phyloP scores from a whole-genome alignment of 306 rosid species.

The Begonia fuchsioides region DNA sequence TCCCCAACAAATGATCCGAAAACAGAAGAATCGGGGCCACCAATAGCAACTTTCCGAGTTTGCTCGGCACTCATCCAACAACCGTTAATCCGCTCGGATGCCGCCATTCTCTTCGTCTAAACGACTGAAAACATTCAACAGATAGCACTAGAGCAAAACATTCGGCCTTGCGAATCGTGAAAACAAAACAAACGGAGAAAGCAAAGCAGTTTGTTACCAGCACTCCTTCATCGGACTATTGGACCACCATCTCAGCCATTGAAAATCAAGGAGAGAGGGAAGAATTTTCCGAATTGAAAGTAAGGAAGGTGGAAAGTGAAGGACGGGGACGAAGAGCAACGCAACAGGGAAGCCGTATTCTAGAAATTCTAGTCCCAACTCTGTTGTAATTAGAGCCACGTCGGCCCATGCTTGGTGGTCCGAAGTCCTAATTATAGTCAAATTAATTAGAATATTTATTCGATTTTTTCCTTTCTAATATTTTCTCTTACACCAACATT shows the following conservation, averaged over 20 bases:
- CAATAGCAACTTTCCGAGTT: conserved; percentile 6
- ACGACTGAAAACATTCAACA: too few species aligned
- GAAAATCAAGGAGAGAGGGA: neutral
- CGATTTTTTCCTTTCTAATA: too few species aligned
- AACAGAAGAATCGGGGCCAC: conserved; percentile 18
- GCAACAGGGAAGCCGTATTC: conserved; percentile 4
- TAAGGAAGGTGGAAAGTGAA: neutral
- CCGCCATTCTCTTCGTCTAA: conserved; percentile 23
- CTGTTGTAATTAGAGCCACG: conserved; percentile 13
- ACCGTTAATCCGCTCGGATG: conserved; percentile 37
- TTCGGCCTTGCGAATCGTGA: too few species aligned
- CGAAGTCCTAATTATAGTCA: too few species aligned
- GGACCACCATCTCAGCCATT: too few species aligned
- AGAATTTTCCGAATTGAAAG: conserved; percentile 9
- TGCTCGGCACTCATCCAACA: conserved; percentile 46
- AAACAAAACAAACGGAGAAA: too few species aligned
- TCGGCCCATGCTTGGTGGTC: neutral
- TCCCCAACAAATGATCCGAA: conserved; percentile 11
- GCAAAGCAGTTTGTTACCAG: too few species aligned
- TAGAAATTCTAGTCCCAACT: neutral
- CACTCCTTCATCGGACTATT: too few species aligned
- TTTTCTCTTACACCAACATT: too few species aligned
- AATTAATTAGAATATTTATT: too few species aligned
- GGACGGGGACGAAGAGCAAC: conserved; percentile 10
- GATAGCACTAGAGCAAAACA: too few species aligned